Evolutionary conservation across 176 grass and related monocot species (phyloP).

Genomic region (Rhynchospora breviuscula): DNA sequence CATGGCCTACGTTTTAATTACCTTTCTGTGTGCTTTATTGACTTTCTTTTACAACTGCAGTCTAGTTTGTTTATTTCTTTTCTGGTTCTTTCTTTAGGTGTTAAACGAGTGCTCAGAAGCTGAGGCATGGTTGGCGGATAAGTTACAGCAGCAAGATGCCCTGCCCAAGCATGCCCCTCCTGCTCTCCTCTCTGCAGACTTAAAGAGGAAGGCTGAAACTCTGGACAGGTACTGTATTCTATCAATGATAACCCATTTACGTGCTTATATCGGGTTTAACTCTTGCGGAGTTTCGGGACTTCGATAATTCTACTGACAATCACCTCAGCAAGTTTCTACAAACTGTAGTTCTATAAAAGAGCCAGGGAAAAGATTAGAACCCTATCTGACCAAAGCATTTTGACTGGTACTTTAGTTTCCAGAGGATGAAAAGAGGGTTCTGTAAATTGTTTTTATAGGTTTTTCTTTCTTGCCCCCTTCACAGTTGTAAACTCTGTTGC

Average conservation of each 20-base stretch:
- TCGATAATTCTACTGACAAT: not conserved
- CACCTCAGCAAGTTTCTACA: not conserved
- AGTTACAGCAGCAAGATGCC: constrained; percentile 48
- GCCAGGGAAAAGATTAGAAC: not conserved
- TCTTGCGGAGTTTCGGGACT: not conserved
- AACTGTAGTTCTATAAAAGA: not conserved
- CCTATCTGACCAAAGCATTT: not conserved
- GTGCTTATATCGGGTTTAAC: not conserved
- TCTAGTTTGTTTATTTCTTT: not conserved
- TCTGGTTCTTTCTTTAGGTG: constrained; percentile 33
- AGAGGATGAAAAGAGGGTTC: not conserved
- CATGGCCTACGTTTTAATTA: too few relatives aligned
- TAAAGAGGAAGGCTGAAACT: constrained; percentile 61
- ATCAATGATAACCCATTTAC: not conserved
- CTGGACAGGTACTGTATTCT: constrained; percentile 48
- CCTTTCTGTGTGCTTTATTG: too few relatives aligned
- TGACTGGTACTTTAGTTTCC: not conserved
- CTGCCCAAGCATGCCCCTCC: constrained; percentile 57
- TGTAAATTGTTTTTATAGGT: not conserved
- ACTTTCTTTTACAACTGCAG: not conserved
- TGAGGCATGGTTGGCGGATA: constrained; percentile 54
- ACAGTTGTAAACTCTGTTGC: not conserved
- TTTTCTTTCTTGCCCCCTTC: not conserved
- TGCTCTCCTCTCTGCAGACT: constrained; percentile 42
- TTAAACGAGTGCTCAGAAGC: constrained; percentile 55